Evolutionary conservation across 2,329 filamentous ascomycete species (phyloP), one percentile per base, ranked within the genome.

Genomic region (Biscogniauxia mediterranea): DNA sequence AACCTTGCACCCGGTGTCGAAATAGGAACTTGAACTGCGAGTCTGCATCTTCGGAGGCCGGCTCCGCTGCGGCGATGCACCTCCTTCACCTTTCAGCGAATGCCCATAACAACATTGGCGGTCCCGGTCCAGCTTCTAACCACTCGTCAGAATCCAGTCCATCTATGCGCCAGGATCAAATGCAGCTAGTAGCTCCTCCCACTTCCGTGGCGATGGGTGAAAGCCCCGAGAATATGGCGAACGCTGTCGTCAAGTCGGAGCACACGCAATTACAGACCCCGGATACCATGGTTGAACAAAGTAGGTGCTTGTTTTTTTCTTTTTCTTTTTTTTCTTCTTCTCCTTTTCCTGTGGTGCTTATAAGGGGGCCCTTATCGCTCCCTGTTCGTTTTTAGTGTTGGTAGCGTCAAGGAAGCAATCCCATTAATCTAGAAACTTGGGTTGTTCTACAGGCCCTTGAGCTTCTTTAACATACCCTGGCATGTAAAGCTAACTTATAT

Each of bases 1-100:
- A 85, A 70, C 83, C 83, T 32, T 85, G 83, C 67, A 77, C 78
- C 19, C 78, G 82, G 28, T 85, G 83, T 64, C 74, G 78, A 56
- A 79, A 74, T 58, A 78, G 82, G 26, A 79, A 79, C 52, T 64
- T 84, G 57, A 70, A 66, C 15, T 85, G 83, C 71, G 78, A 79
- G 58, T 77, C 73, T 61, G 69, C 72, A 3, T 71, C 73, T 5
- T 70, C 73, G 15, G 77, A 79, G 59, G 68, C 74, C 15, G 75
- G 74, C 11, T 77, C 78, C 17, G 74, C 77, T 6, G 75, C 79
- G 7, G 75, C 78, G 15, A 74, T 79, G 75, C 79, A 81, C 58
- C 68, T 80, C 42, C 71, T 78, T 52, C 79, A 81, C 61, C 69
- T 79, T 9, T 78, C 80, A 4, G 72, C 72, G 2, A 77, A 74